phyloP scores from a whole-genome alignment of 208 protist species.

The Trichomonas gallinae region DNA sequence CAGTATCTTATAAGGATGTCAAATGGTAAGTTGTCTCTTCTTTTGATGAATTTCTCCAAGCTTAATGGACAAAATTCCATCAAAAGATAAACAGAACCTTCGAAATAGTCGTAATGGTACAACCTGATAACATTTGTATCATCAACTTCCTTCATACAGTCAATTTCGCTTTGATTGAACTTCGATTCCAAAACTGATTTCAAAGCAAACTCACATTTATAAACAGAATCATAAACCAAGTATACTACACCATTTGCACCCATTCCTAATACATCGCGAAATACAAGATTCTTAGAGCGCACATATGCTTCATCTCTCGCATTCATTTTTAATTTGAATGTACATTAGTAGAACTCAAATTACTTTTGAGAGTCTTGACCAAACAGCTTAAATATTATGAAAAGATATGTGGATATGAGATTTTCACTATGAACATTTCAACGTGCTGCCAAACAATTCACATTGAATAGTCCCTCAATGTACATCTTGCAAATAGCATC shows the following conservation, averaged over 20 bases:
- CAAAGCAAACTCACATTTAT: not conserved
- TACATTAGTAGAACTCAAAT: too few relatives aligned
- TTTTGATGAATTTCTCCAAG: not conserved
- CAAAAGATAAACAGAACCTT: not conserved
- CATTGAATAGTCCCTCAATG: too few relatives aligned
- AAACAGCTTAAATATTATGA: too few relatives aligned
- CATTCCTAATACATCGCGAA: not conserved
- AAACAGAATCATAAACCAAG: not conserved
- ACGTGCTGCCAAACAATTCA: too few relatives aligned
- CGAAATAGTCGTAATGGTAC: not conserved
- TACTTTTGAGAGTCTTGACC: too few relatives aligned
- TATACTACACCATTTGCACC: not conserved
- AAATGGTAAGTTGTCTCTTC: not conserved
- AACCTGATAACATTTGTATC: not conserved
- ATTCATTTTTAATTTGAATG: not conserved
- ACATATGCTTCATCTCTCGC: not conserved
- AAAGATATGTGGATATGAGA: too few relatives aligned
- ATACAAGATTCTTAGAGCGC: not conserved
- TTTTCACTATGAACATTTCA: too few relatives aligned
- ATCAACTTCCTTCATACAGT: not conserved
- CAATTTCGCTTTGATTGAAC: not conserved
- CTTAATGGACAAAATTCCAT: not conserved
- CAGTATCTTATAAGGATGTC: not conserved
- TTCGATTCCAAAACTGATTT: not conserved
- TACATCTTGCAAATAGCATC: too few relatives aligned